Evolutionary conservation across 73 alveolate species (phyloP), one percentile per base, ranked within the genome.

Genomic region (Stentor roeselii): DNA sequence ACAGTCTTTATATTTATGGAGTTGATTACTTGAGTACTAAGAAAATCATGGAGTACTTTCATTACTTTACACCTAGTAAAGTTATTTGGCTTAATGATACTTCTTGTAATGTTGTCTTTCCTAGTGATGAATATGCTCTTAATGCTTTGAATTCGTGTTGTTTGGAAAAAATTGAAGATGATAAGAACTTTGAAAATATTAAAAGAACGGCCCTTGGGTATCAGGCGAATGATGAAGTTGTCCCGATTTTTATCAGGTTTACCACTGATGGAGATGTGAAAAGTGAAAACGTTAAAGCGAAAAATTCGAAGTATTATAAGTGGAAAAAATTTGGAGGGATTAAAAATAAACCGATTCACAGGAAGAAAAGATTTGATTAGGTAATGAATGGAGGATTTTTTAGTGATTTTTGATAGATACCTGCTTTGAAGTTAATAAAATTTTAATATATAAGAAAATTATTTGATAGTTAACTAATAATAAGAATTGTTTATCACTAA

Each of bases 21-120:
- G 87, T 82, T 21, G 87, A 82, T 36, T 82, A 60, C 34, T 31
- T 82, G 87, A 82, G 87, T 74, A 82, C 87, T 59, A 74, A 58
- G 32, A 75, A 82, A 74, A 82, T 82, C 36, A 21, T 82, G 60
- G 60, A 76, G 60, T 58, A 82, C 60, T 82, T 82, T 61, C 42
- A 76, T 36, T 36, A 75, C 36, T 82, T 82, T 60, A 59, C 38
- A n/a, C 87, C 87, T 37, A 35, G 21, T 40, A 82, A 82, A 39
- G 82, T 82, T 2, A 84, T 59, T 59, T 82, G 87, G 83, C 67
- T 82, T 14, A 82, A 82, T 82, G 87, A 82, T 82, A 60, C 83
- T 6, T 59, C 84, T 34, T 82, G 87, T 32, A 82, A 82, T 82
- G 87, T 82, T 21, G 60, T 41, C 36, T 82, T 82, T 60, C 87